A percentile compares a stretch with the other conserved stretches of the same genome.
Evolutionary conservation across 345 rosid genomes (phyloP).

Genomic region (Rhizophora mangle): DNA sequence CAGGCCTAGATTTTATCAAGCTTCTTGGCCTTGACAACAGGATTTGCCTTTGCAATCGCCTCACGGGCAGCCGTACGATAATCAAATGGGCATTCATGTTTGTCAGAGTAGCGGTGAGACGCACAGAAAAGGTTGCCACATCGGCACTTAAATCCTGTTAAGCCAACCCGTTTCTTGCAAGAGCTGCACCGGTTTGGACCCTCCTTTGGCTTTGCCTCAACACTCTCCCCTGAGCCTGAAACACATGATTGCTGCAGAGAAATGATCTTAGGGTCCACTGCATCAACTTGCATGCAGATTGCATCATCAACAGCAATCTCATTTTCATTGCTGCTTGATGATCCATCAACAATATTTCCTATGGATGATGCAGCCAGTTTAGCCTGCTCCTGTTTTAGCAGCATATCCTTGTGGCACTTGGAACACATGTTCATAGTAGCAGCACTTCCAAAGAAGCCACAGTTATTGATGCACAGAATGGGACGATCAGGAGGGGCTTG

Average conservation of each 20-base stretch:
- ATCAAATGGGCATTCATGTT: slow-evolving; percentile 65
- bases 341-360: slow-evolving; percentile 52
- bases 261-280: slow-evolving; percentile 42
- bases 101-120: slow-evolving; percentile 67
- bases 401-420: slow-evolving; percentile 78
- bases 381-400: slow-evolving; percentile 71
- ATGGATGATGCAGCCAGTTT: slow-evolving; percentile 68
- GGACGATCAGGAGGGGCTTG: slow-evolving; percentile 86
- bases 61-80: slow-evolving; percentile 49
- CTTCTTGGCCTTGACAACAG: slow-evolving; percentile 59
- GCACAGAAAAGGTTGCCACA: slow-evolving; percentile 67
- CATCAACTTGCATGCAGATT: slow-evolving; percentile 38
- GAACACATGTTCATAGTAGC: slow-evolving; percentile 97
- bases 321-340: slow-evolving; percentile 37
- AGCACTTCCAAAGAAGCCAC: slow-evolving; percentile 91
- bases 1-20: slow-evolving; percentile 63
- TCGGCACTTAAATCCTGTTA: slow-evolving; percentile 61
- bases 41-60: slow-evolving; percentile 64
- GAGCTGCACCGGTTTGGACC: slow-evolving; percentile 66
- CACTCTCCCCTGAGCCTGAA: slow-evolving; percentile 26
- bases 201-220: slow-evolving; percentile 55
- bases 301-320: slow-evolving; percentile 39
- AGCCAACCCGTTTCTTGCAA: slow-evolving; percentile 58
- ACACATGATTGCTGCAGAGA: slow-evolving; percentile 40
- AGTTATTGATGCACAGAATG: slow-evolving; percentile 70